These are phyloP conservation scores for Lichtheimia corymbifera DNA, from an alignment of 371 early-diverging fungal species.

Conservation along the genomic window DNA sequence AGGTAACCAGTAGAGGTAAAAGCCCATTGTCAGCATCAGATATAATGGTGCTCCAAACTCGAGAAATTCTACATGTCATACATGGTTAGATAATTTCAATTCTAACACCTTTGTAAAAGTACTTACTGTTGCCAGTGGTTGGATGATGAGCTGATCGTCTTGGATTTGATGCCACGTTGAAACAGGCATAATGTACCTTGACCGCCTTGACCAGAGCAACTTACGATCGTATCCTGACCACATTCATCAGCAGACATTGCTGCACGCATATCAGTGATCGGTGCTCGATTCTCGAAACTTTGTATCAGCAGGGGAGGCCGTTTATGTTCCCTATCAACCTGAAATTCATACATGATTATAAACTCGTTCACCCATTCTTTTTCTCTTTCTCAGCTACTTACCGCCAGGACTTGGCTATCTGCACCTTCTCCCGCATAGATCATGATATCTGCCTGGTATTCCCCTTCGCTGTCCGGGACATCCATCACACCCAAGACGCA, in stretches of 20 bases:
- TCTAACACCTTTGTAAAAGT: too few species aligned
- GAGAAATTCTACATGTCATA: too few species aligned
- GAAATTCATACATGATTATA: too few species aligned
- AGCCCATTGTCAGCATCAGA: too few species aligned
- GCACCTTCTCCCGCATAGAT: conserved; percentile 43
- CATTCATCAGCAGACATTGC: neutral
- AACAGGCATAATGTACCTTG: conserved; percentile 32
- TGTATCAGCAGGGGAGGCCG: conserved; percentile 16
- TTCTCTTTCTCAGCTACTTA: conserved; percentile 12
- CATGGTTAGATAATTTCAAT: too few species aligned
- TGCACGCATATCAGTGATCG: conserved; percentile 28
- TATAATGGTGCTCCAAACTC: too few species aligned
- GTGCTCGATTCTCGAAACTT: conserved; percentile 34
- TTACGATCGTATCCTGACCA: conserved; percentile 24
- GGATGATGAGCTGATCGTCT: too few species aligned
- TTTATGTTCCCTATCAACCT: too few species aligned
- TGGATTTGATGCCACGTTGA: conserved; percentile 24
- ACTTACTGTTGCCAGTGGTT: too few species aligned
- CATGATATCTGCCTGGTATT: conserved; percentile 16
- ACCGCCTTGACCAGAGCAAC: conserved; percentile 34
- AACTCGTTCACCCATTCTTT: too few species aligned
- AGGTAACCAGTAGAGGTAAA: too few species aligned
- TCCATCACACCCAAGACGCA: conserved; percentile 25
- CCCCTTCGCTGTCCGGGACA: neutral
- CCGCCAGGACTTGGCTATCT: conserved; percentile 36